These are phyloP conservation scores for Trichoderma koningii DNA, from an alignment of 2,329 filamentous ascomycete genomes.

Conservation along the genomic window DNA sequence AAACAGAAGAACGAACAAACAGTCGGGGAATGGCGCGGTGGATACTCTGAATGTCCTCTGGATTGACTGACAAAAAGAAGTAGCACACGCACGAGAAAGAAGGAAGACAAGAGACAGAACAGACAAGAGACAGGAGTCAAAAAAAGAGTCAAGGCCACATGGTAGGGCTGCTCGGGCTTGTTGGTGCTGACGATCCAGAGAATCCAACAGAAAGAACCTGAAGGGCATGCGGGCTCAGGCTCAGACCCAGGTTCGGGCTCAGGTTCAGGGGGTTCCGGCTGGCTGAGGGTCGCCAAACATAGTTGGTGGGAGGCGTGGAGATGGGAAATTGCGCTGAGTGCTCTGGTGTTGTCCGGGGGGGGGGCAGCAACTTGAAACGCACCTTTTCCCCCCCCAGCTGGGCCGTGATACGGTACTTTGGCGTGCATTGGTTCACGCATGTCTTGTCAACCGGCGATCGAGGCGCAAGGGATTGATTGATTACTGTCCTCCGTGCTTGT, in stretches of 20 bases:
- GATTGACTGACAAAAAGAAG: background rate
- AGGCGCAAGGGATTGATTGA: background rate
- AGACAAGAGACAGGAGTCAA: background rate
- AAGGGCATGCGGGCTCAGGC: conserved; percentile 10
- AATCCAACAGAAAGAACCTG: no score
- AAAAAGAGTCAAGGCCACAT: background rate
- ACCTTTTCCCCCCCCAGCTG: background rate
- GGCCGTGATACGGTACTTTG: background rate
- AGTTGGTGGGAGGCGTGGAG: conserved; percentile 29
- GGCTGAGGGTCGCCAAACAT: conserved; percentile 20
- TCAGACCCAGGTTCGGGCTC: no score
- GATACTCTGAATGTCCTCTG: conserved; percentile 1
- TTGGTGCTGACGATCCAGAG: conserved; percentile 27
- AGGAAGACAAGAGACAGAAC: background rate
- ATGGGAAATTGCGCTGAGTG: conserved; percentile 36
- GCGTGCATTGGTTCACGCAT: conserved; percentile 22
- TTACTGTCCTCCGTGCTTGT: no score
- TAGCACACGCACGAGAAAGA: background rate
- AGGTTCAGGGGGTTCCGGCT: conserved; percentile 9
- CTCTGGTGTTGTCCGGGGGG: conserved; percentile 27
- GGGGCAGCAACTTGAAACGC: conserved; percentile 26
- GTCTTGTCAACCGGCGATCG: background rate
- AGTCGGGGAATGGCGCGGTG: conserved; percentile 19
- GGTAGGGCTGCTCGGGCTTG: conserved; percentile 25
- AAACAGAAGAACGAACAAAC: conserved; percentile 6